These are phyloP conservation scores for Coprinopsis strossmayeri DNA, from an alignment of 768 basidiomycete genomes.

Conservation along the genomic window DNA sequence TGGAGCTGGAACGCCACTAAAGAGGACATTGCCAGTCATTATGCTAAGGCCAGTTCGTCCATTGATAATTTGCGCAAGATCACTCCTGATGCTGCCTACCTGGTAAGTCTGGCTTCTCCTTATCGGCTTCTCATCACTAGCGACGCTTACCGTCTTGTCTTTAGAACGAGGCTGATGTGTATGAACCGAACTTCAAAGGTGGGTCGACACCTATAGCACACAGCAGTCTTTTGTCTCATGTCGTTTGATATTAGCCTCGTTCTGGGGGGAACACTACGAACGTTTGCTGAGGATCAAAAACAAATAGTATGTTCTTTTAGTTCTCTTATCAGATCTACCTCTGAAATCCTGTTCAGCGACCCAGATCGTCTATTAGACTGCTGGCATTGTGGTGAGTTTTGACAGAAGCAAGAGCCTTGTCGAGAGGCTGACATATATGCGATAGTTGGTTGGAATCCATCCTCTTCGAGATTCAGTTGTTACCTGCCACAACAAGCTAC, in stretches of 20 bases:
- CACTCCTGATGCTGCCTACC: constrained; percentile 39
- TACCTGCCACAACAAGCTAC: not conserved
- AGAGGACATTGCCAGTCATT: constrained; percentile 26
- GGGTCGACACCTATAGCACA: constrained; percentile 1
- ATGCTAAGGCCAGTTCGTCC: constrained; percentile 27
- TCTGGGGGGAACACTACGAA: constrained; percentile 39
- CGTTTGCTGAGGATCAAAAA: constrained; percentile 34
- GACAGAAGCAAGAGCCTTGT: not conserved
- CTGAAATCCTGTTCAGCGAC: constrained; percentile 25
- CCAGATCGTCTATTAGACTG: constrained; percentile 41
- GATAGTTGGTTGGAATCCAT: not conserved
- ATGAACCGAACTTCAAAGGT: constrained; percentile 41
- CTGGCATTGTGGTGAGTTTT: constrained; percentile 40
- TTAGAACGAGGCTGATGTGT: constrained; percentile 44
- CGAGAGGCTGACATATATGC: not conserved
- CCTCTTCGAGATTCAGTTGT: not conserved
- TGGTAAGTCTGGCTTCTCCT: constrained; percentile 23
- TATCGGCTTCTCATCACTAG: not conserved
- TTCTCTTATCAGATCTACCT: not conserved
- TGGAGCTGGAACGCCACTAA: constrained; percentile 42
- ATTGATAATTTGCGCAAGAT: constrained; percentile 35
- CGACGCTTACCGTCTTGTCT: not conserved
- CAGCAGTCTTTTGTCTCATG: not conserved
- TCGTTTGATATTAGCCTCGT: constrained; percentile 28
- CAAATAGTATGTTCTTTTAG: constrained; percentile 33